Evolutionary conservation across 352 stramenopile species (phyloP).

Genomic region (Pythium sp.): DNA sequence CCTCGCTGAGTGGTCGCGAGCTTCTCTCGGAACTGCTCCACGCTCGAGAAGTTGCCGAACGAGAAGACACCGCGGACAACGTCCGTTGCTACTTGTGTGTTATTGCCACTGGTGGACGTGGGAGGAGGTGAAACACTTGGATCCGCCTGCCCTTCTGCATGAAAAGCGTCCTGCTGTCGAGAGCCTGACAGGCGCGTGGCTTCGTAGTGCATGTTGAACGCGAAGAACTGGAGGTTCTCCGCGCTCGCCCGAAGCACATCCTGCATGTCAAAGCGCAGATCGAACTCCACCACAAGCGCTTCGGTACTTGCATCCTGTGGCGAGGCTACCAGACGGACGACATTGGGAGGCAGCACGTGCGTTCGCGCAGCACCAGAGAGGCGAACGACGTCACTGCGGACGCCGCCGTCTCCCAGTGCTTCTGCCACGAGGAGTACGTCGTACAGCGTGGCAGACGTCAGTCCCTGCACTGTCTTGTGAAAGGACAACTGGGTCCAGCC

Average conservation of each 20-base stretch:
- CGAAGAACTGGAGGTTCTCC: constrained; percentile 34
- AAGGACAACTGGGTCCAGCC: constrained; percentile 28
- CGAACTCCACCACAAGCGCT: constrained; percentile 38
- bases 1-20: constrained; percentile 25
- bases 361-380: constrained; percentile 37
- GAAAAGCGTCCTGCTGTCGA: neutral
- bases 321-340: constrained; percentile 17
- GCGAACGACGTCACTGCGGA: constrained; percentile 41
- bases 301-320: constrained; percentile 41
- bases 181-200: constrained; percentile 14
- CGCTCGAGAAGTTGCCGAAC: constrained; percentile 34
- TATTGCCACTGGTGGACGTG: no score
- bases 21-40: constrained; percentile 30
- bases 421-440: constrained; percentile 59
- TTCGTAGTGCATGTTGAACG: constrained; percentile 57
- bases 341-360: constrained; percentile 49
- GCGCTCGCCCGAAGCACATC: constrained; percentile 33
- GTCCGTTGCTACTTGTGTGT: constrained; percentile 5
- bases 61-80: constrained; percentile 26
- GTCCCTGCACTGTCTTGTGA: constrained; percentile 22
- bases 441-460: constrained; percentile 56
- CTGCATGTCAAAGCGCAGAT: constrained; percentile 34
- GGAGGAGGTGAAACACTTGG: no score
- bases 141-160: neutral
- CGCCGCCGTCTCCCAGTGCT: constrained; percentile 40